These are phyloP conservation scores for Fagus crenata DNA, from an alignment of 306 rosid genomes.

Conservation along the genomic window DNA sequence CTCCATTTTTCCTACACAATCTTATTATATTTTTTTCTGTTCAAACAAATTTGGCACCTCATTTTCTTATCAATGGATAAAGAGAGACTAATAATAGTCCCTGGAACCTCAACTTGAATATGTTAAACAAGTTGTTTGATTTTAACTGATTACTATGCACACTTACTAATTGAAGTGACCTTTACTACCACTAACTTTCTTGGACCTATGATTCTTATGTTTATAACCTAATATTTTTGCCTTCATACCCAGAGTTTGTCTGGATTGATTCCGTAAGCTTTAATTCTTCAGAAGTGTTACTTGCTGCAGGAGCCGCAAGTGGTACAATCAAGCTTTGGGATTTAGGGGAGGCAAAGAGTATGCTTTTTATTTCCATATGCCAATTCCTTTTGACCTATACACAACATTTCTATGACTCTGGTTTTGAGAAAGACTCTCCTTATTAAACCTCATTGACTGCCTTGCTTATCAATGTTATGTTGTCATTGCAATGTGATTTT, in stretches of 20 bases:
- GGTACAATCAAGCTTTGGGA: slow-evolving; percentile 99
- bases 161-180: not conserved
- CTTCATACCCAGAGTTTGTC: slow-evolving; percentile 77
- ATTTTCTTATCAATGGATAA: no score
- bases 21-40: no score
- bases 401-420: not conserved
- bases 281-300: slow-evolving; percentile 93
- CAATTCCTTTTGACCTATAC: slow-evolving; percentile 28
- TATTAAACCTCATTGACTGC: slow-evolving; percentile 5
- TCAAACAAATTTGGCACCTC: no score
- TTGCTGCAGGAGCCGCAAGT: slow-evolving; percentile 99
- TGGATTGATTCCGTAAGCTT: slow-evolving; percentile 97
- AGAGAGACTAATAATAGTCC: no score
- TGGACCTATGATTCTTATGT: slow-evolving; percentile 3
- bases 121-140: no score
- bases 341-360: slow-evolving; percentile 98
- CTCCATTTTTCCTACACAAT: no score
- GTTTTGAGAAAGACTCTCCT: not conserved
- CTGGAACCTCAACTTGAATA: no score
- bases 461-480: not conserved
- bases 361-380: slow-evolving; percentile 30
- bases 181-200: slow-evolving; percentile 2
- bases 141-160: not conserved
- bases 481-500: slow-evolving; percentile 29
- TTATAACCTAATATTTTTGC: slow-evolving; percentile 32